phyloP scores from a whole-genome alignment of 441 rosid species.

The Kokia cookei region DNA sequence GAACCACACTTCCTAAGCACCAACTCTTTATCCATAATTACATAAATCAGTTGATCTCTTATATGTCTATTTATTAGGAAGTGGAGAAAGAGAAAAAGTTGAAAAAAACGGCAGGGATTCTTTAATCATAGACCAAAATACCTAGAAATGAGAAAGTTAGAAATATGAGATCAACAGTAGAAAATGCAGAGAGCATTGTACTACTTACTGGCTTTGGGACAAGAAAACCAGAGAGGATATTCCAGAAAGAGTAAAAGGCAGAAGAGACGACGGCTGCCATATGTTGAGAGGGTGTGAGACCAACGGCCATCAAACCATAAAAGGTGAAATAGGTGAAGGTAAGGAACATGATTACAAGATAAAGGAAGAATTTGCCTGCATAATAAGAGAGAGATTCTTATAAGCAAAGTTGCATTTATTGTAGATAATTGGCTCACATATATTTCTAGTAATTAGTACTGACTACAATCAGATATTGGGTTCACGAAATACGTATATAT shows the following conservation, averaged over 20 bases:
- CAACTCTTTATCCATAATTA: no score
- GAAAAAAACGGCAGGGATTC: no score
- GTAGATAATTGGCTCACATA: not conserved
- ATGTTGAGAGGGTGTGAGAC: constrained; percentile 75
- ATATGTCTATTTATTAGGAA: no score
- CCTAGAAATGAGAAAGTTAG: not conserved
- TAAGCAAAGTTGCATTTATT: not conserved
- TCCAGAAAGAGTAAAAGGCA: constrained; percentile 90
- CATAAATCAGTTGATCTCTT: no score
- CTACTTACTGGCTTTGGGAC: constrained; percentile 75
- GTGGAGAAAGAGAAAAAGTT: no score
- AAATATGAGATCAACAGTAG: not conserved
- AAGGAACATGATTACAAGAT: constrained; percentile 76
- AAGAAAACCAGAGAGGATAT: constrained; percentile 89
- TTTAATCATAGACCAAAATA: not conserved
- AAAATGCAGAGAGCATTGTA: not conserved
- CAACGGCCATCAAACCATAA: constrained; percentile 95
- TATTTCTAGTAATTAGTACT: not conserved
- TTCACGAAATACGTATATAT: not conserved
- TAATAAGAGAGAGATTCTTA: not conserved
- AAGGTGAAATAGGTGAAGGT: constrained; percentile 90
- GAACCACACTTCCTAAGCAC: no score
- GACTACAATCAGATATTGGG: not conserved
- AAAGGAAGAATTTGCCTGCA: constrained; percentile 74
- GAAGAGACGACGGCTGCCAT: constrained; percentile 84